phyloP scores from a whole-genome alignment of 768 basidiomycete genomes.

The Boletus patriciae region DNA sequence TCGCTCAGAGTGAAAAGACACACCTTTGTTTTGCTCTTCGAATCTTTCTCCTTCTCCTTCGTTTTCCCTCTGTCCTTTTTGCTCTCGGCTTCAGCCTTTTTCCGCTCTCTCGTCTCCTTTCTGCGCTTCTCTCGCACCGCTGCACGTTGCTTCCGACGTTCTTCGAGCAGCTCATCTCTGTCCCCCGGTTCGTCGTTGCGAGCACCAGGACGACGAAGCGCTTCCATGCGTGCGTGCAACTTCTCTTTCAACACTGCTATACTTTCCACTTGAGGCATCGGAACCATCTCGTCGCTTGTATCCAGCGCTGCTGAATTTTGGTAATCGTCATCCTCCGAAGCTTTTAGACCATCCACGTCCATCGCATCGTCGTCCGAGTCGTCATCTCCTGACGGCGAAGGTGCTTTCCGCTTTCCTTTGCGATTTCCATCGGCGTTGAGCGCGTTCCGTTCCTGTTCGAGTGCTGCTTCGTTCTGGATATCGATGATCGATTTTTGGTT shows the following conservation, averaged over 20 bases:
- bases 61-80: conserved; percentile 52
- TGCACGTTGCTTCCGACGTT: conserved; percentile 72
- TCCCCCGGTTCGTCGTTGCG: conserved; percentile 49
- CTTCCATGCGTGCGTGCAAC: conserved; percentile 70
- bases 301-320: background rate
- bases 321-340: conserved; percentile 15
- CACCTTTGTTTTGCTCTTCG: conserved; percentile 55
- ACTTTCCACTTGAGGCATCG: conserved; percentile 64
- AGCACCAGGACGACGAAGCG: conserved; percentile 52
- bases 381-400: conserved; percentile 17
- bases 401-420: conserved; percentile 53
- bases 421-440: conserved; percentile 11
- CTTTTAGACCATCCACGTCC: conserved; percentile 34
- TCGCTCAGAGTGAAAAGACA: conserved; percentile 7
- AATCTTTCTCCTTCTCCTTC: conserved; percentile 48
- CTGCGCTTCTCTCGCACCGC: conserved; percentile 82
- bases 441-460: conserved; percentile 31
- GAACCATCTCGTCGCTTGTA: conserved; percentile 42
- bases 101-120: conserved; percentile 85
- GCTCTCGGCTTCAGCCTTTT: conserved; percentile 59
- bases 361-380: conserved; percentile 32
- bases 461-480: conserved; percentile 57
- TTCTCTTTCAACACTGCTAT: conserved; percentile 68
- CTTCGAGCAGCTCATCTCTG: conserved; percentile 81
- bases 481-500: conserved; percentile 81